phyloP scores from a whole-genome alignment of 257 asterid species.

The Paulownia fortunei region DNA sequence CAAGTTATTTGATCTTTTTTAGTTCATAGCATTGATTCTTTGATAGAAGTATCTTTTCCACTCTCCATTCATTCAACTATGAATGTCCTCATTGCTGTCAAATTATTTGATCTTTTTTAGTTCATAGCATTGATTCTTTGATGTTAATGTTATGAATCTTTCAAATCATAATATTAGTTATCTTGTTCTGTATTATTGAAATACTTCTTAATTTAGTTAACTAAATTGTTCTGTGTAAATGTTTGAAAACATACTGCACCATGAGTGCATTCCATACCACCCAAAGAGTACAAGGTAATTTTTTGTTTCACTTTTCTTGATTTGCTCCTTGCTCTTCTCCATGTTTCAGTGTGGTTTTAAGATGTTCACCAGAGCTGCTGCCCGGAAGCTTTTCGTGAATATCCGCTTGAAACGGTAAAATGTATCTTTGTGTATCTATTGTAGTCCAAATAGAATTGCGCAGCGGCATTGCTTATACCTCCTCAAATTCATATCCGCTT shows the following conservation, averaged over 20 bases:
- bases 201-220: background rate
- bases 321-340: slow-evolving; percentile 15
- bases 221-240: background rate
- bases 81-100: background rate
- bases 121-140: slow-evolving; percentile 1
- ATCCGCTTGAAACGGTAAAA: slow-evolving; percentile 84
- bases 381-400: slow-evolving; percentile 84
- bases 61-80: background rate
- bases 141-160: background rate
- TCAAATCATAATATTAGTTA: background rate
- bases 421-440: background rate
- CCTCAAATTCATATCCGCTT: too few relatives aligned
- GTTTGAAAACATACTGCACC: background rate
- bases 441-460: slow-evolving; percentile 10
- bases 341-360: slow-evolving; percentile 92
- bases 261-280: background rate
- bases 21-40: slow-evolving; percentile 2
- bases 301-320: slow-evolving; percentile 18
- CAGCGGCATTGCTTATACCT: background rate
- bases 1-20: background rate
- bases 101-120: background rate
- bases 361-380: slow-evolving; percentile 99
- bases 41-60: background rate
- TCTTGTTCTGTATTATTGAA: background rate
- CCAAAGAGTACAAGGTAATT: background rate